Conservation (phyloP, 1,139 yeast genomes). For the Diutina scorzettiae region DNA sequence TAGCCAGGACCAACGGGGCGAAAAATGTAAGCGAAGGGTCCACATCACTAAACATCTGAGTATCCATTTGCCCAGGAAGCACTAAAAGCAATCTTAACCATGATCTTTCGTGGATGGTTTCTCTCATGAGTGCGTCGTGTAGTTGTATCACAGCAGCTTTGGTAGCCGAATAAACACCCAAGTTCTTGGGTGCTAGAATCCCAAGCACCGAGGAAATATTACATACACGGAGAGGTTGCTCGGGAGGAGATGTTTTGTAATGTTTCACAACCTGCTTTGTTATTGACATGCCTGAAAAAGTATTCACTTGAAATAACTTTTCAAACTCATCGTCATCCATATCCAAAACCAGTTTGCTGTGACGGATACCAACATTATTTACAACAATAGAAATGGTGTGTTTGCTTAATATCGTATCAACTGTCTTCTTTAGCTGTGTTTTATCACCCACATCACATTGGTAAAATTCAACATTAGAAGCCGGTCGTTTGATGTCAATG, state of each 20-base stretch:
- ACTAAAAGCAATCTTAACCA: constrained; percentile 37
- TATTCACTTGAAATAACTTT: constrained; percentile 40
- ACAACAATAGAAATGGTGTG: constrained; percentile 40
- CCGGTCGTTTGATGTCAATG: neutral
- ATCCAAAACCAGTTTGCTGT: constrained; percentile 29
- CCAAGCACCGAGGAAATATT: constrained; percentile 65
- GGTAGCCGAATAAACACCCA: constrained; percentile 53
- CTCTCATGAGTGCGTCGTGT: constrained; percentile 48
- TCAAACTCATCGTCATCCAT: constrained; percentile 20
- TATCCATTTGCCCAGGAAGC: constrained; percentile 56
- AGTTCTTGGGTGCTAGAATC: constrained; percentile 53
- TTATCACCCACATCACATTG: neutral
- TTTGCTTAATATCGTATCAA: constrained; percentile 8
- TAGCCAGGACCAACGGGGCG: constrained; percentile 48
- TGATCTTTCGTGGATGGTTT: constrained; percentile 17
- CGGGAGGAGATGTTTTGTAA: constrained; percentile 10
- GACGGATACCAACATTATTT: constrained; percentile 69
- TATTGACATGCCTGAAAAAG: constrained; percentile 43
- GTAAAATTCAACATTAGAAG: neutral
- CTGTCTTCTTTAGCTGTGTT: neutral
- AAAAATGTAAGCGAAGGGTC: constrained; percentile 43
- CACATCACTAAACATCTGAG: constrained; percentile 52
- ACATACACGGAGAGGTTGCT: constrained; percentile 30
- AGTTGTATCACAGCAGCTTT: constrained; percentile 51
- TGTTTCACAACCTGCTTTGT: constrained; percentile 29